A percentile compares a stretch with the other conserved stretches of the same genome.
These are phyloP conservation scores for Arachnomyces sp. DNA, from an alignment of 2,329 filamentous ascomycete species.

Conservation along the genomic window DNA sequence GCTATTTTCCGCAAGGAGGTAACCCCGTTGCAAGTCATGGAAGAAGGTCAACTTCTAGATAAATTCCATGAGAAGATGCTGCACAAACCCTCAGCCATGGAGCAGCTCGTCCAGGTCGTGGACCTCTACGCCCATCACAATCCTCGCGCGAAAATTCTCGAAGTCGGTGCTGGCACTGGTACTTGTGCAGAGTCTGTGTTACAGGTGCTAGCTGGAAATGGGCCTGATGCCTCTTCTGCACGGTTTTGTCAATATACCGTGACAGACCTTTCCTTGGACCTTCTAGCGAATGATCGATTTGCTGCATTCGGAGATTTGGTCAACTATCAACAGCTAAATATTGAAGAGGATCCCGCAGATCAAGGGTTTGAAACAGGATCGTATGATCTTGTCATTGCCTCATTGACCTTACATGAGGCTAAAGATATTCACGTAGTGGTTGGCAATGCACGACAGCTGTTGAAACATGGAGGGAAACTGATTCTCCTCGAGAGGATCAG, in stretches of 20 bases:
- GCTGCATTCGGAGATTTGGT: slow-evolving; percentile 16
- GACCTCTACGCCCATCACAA: slow-evolving; percentile 11
- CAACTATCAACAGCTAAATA: slow-evolving; percentile 21
- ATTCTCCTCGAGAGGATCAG: slow-evolving; percentile 31
- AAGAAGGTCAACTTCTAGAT: slow-evolving; percentile 11
- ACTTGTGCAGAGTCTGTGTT: slow-evolving; percentile 1
- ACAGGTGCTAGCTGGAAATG: slow-evolving; percentile 20
- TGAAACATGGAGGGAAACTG: slow-evolving; percentile 31
- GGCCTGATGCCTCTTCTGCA: slow-evolving; percentile 17
- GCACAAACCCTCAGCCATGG: background rate
- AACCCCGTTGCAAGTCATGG: slow-evolving; percentile 10
- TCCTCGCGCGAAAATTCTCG: slow-evolving; percentile 16
- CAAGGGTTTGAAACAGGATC: slow-evolving; percentile 25
- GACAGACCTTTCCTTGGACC: slow-evolving; percentile 35
- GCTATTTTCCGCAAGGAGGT: slow-evolving; percentile 8
- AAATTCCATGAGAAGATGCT: slow-evolving; percentile 7
- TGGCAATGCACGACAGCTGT: slow-evolving; percentile 19
- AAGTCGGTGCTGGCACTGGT: slow-evolving; percentile 17
- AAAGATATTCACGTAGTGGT: slow-evolving; percentile 16
- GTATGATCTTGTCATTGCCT: slow-evolving; percentile 27
- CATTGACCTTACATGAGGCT: slow-evolving; percentile 32
- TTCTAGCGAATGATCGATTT: slow-evolving; percentile 29
- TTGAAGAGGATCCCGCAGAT: slow-evolving; percentile 18
- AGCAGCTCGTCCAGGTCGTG: slow-evolving; percentile 5
- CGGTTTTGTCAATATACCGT: no score